Base-by-base conservation (phyloP, 768 basidiomycete genomes). In the Clitopilus hobsonii region DNA sequence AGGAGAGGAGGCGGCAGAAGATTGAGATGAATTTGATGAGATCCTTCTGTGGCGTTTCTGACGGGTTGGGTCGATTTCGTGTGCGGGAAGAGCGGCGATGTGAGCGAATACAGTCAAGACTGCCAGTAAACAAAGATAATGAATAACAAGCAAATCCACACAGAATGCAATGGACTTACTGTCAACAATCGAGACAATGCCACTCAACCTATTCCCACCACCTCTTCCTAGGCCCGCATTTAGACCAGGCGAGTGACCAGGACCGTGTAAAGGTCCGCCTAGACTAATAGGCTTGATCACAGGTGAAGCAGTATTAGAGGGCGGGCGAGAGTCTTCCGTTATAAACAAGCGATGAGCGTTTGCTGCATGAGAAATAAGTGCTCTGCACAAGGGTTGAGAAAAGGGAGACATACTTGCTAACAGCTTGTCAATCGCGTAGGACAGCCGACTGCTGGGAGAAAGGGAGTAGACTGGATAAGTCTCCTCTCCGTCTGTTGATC, bases 391-490 rank as follows among this genome's bases (percentile, higher is more conserved):
- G 49, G 11, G 25, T 24, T 7, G 38, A 11, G 53, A 26, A 45
- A 32, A 38, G 22, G n/a, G 6, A 8, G 22, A 38, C 88, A 59
- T 63, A 92, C 90, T 93, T 2, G 91, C 89, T 22, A 93, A 78
- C 7, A 92, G 74, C 65, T 92, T 93, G 69, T 91, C 81, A 53
- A 91, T 84, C 0, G 88, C 84, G 67, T 85, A 89, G 11, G 77
- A 75, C 3, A 92, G 74, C 6, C 82, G 77, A 61, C 77, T 87
- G 41, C 76, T 80, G 0, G 86, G 81, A 26, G 79, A 74, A 20
- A 91, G 86, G 50, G 88, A 88, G 66, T 91, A 93, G 0, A 91
- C 91, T 88, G 66, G 91, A 70, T 85, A 91, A 69, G 80, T 84
- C 62, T 93, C 91, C 27, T 67, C 83, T 3, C 91, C 91, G 57